These are phyloP conservation scores for Collybia sp. DNA, from an alignment of 768 basidiomycete genomes.

Conservation along the genomic window DNA sequence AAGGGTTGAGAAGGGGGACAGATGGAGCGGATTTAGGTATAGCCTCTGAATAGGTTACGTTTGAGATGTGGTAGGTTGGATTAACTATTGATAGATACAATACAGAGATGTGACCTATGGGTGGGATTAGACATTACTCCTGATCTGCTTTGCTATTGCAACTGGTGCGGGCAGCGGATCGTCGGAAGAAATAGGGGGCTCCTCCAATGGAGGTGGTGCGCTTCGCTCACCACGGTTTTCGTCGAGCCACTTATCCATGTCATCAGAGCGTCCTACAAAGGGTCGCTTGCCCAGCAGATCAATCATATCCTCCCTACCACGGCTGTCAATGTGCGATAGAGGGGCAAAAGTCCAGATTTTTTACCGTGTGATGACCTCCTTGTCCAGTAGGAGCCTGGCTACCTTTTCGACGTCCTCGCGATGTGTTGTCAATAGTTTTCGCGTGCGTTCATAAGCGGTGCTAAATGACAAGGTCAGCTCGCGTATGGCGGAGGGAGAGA, in stretches of 20 bases:
- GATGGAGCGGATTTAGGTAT: constrained; percentile 78
- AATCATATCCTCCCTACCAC: constrained; percentile 81
- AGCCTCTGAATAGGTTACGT: constrained; percentile 29
- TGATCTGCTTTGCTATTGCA: constrained; percentile 34
- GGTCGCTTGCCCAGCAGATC: constrained; percentile 77
- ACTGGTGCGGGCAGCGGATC: constrained; percentile 45
- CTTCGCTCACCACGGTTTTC: constrained; percentile 62
- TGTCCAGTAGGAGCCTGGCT: constrained; percentile 83
- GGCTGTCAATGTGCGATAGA: constrained; percentile 4
- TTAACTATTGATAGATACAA: constrained; percentile 22
- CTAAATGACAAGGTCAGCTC: constrained; percentile 23
- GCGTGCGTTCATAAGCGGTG: constrained; percentile 80
- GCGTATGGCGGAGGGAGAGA: constrained; percentile 1
- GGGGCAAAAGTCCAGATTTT: constrained; percentile 1
- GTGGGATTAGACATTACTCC: constrained; percentile 9
- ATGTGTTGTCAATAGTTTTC: constrained; percentile 73
- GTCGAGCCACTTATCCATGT: constrained; percentile 98
- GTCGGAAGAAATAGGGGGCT: constrained; percentile 20
- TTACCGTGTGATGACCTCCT: constrained; percentile 92
- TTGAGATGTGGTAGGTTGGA: constrained; percentile 1
- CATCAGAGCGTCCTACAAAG: constrained; percentile 72
- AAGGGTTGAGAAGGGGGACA: constrained; percentile 57
- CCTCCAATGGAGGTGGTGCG: constrained; percentile 62
- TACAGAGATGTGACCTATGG: constrained; percentile 18
- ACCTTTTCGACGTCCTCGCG: constrained; percentile 91